Conservation (phyloP, 2,329 filamentous ascomycete species). For the Colletotrichum viniferum region DNA sequence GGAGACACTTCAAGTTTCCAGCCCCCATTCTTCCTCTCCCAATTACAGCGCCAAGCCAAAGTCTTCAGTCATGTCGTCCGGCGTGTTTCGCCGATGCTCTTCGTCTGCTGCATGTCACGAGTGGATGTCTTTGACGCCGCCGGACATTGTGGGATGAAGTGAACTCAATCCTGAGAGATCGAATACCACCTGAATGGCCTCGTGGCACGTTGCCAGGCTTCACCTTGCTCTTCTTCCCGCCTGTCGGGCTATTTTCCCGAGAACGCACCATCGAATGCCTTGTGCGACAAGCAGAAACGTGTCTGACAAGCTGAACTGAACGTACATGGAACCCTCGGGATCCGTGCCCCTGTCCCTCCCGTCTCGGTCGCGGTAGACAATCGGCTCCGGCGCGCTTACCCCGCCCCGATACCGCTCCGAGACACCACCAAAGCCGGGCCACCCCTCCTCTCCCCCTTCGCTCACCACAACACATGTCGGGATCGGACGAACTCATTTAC, state of each 20-base stretch:
- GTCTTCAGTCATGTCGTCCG: not conserved
- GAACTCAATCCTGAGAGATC: not conserved
- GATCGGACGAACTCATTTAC: not conserved
- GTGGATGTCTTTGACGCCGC: not conserved
- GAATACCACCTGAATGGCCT: not conserved
- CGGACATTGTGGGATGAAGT: not conserved
- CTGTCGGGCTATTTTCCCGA: not conserved
- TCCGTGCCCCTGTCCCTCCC: not conserved
- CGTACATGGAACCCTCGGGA: not conserved
- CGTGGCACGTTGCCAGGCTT: not conserved
- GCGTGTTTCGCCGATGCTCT: not conserved
- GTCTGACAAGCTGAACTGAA: not conserved
- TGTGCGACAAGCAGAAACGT: not conserved
- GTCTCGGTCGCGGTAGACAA: not conserved
- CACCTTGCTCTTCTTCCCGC: not conserved
- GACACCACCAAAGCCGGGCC: not conserved
- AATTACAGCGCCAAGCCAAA: not conserved
- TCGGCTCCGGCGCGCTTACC: not conserved
- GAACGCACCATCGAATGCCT: not conserved
- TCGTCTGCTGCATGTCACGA: not conserved
- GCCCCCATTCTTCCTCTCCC: not conserved
- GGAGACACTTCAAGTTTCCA: not conserved
- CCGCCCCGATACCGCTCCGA: conserved; percentile 1
- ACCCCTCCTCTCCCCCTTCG: not conserved
- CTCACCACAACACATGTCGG: not conserved